phyloP scores from a whole-genome alignment of 345 rosid genomes.

The Firmiana major region DNA sequence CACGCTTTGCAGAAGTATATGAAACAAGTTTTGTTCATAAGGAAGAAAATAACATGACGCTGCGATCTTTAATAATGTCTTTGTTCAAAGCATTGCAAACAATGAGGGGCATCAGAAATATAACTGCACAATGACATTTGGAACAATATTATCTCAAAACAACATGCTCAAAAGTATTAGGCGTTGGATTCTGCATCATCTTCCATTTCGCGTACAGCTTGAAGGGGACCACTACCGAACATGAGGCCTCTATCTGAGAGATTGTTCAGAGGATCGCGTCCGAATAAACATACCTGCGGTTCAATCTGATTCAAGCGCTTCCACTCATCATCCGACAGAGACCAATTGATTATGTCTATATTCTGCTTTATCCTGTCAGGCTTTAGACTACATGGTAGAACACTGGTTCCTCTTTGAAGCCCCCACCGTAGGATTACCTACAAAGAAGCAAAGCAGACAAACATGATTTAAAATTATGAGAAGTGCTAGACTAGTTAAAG shows the following conservation, averaged over 20 bases:
- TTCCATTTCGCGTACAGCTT: slow-evolving; percentile 48
- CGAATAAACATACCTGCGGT: slow-evolving; percentile 55
- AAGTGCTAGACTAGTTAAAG: not conserved
- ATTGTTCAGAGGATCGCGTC: slow-evolving; percentile 35
- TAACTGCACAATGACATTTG: not conserved
- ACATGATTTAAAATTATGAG: not conserved
- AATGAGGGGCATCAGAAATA: slow-evolving; percentile 10
- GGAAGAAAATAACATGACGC: not conserved
- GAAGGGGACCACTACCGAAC: slow-evolving; percentile 51
- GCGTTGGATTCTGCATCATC: slow-evolving; percentile 44
- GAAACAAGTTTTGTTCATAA: not conserved
- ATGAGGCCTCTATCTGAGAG: slow-evolving; percentile 34
- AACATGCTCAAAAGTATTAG: not conserved
- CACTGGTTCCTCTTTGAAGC: slow-evolving; percentile 59
- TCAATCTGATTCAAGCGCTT: slow-evolving; percentile 44
- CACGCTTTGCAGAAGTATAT: not conserved
- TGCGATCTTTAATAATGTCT: not conserved
- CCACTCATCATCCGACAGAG: slow-evolving; percentile 46
- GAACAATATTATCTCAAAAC: not conserved
- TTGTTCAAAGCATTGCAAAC: slow-evolving; percentile 20
- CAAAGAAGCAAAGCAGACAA: not conserved
- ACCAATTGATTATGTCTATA: slow-evolving; percentile 48
- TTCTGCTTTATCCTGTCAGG: slow-evolving; percentile 50
- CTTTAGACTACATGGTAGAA: slow-evolving; percentile 53
- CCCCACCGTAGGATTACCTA: slow-evolving; percentile 62